These are phyloP conservation scores for Tetragonia tetragonoides DNA, from an alignment of 148 eudicot species.

Conservation along the genomic window DNA sequence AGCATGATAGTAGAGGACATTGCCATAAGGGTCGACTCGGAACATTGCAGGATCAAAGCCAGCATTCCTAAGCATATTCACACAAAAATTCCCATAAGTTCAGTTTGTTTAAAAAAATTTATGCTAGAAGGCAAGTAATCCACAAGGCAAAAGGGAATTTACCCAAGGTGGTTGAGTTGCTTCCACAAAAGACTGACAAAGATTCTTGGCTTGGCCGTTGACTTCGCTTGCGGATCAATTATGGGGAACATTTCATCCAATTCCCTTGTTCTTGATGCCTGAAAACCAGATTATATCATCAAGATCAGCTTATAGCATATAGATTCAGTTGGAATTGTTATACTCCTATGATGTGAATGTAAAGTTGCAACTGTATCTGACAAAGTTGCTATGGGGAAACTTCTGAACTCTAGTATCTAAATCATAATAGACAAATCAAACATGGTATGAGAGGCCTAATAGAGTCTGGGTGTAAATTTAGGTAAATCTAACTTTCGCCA, in stretches of 20 bases:
- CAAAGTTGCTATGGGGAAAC: neutral
- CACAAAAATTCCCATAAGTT: neutral
- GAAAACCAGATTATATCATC: neutral
- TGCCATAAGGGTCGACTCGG: conserved; percentile 92
- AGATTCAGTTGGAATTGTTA: neutral
- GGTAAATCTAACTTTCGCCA: too few relatives aligned
- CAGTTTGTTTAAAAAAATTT: neutral
- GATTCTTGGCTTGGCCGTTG: conserved; percentile 67
- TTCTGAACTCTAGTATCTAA: neutral
- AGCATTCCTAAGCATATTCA: conserved; percentile 55
- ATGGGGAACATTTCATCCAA: conserved; percentile 85
- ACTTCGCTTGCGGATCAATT: conserved; percentile 62
- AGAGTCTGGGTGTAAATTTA: too few relatives aligned
- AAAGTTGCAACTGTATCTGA: neutral
- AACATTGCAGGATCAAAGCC: conserved; percentile 93
- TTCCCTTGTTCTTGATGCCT: conserved; percentile 65
- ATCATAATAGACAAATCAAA: neutral
- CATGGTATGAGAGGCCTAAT: neutral
- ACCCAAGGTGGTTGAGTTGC: conserved; percentile 98
- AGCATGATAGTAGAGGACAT: conserved; percentile 88
- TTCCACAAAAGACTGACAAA: conserved; percentile 84
- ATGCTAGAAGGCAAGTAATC: neutral
- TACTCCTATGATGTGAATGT: neutral
- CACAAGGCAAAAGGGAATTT: conserved; percentile 12
- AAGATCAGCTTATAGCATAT: neutral